A percentile compares a stretch with the other conserved stretches of the same genome.
These are phyloP conservation scores for Pseudocercospora musae DNA, from an alignment of 2,329 filamentous ascomycete species.

Conservation along the genomic window DNA sequence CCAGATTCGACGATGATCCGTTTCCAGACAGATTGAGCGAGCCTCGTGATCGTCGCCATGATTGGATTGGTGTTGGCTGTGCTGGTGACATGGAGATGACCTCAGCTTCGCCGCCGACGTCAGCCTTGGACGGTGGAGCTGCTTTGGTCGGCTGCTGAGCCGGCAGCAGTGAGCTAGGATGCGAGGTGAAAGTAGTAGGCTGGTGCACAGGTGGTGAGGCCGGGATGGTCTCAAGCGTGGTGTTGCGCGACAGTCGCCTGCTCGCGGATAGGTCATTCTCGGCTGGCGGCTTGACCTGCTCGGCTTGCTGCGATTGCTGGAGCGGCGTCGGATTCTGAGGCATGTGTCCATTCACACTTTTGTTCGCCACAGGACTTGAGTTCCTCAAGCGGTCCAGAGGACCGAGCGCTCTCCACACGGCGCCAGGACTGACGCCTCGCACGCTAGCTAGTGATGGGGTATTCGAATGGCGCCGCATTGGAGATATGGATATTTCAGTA, in stretches of 20 bases:
- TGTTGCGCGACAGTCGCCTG: slow-evolving; percentile 7
- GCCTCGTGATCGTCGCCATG: slow-evolving; percentile 12
- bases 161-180: not conserved
- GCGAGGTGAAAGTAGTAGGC: not conserved
- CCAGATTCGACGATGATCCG: not conserved
- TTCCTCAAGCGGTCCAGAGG: slow-evolving; percentile 2
- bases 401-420: not conserved
- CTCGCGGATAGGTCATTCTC: not conserved
- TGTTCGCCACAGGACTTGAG: not conserved
- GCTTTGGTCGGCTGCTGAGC: not conserved
- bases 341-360: not conserved
- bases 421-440: slow-evolving; percentile 8
- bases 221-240: slow-evolving; percentile 1
- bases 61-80: slow-evolving; percentile 11
- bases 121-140: not conserved
- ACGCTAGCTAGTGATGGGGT: slow-evolving; percentile 6
- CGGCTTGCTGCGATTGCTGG: not conserved
- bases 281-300: not conserved
- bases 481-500: slow-evolving; percentile 14
- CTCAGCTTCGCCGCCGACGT: slow-evolving; percentile 15
- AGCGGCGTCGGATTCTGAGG: not conserved
- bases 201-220: not conserved
- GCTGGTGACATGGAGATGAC: slow-evolving; percentile 29
- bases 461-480: slow-evolving; percentile 5
- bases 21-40: not conserved